Evolutionary conservation across 805 yeast genomes (phyloP), one percentile per base, ranked within the genome.

Genomic region (Wickerhamomyces mucosus): DNA sequence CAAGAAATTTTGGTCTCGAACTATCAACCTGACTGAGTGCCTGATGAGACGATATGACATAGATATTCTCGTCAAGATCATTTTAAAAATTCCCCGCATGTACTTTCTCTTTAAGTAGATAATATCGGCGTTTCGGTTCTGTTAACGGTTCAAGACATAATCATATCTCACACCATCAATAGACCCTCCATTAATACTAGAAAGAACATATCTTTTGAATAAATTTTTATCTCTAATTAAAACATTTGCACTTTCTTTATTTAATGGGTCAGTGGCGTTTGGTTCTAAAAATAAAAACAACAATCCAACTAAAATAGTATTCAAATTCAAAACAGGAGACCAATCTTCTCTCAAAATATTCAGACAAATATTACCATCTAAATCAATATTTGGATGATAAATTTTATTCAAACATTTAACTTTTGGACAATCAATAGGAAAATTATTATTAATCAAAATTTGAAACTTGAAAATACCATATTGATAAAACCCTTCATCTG

Each of bases 281-380:
- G 96, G 95, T 43, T 89, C 96, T 33, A 84, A 59, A 45, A 89
- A 86, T 38, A 89, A 65, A 50, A 79, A 86, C 46, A 86, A 72
- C 33, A 89, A 64, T 0, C 98, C 97, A 24, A 88, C 77, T 34
- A 88, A 65, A 7, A 89, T 76, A 5, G 88, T 67, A 50, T 81
- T 84, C 48, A 89, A 59, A 36, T 80, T 82, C 42, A 89, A 63
- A 0, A 86, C 95, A 0, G 98, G 97, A 18, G 86, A 76, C 98
- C 98, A 89, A 53, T 89, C 97, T 53, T 88, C 95, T 43, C 97
- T 64, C 37, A 89, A 63, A 21, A 89, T 88, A 51, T 89, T 89
- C 38, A 89, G 65, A 51, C 98, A 89, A 6, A 89, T 82, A 50
- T 86, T 89, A 0, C 97, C 97, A 27, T 82, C 79, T 15, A 73